Evolutionary conservation across 768 basidiomycete genomes (phyloP).

Genomic region (Rhodotorula toruloides): DNA sequence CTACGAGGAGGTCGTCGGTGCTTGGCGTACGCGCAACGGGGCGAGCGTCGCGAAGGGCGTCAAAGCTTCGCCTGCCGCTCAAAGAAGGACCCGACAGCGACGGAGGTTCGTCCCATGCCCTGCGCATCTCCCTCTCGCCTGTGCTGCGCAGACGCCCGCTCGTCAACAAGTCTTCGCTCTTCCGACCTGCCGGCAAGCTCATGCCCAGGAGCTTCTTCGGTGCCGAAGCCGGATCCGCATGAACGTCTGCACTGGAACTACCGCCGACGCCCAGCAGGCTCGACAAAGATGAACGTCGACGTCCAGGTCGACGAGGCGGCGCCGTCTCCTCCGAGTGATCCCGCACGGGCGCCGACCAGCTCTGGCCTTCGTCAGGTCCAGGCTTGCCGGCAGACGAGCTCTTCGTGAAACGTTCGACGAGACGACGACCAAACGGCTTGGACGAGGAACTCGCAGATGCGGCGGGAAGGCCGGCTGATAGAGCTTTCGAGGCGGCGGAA

Average conservation of each 20-base stretch:
- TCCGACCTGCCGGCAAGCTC: constrained; percentile 20
- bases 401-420: constrained; percentile 20
- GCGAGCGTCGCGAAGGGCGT: constrained; percentile 10
- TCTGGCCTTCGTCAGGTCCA: background rate
- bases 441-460: background rate
- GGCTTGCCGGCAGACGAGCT: background rate
- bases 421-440: constrained; percentile 23
- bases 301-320: background rate
- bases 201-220: constrained; percentile 23
- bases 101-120: background rate
- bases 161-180: constrained; percentile 26
- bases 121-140: background rate
- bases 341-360: constrained; percentile 20
- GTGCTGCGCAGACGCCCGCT: constrained; percentile 8
- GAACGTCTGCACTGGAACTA: background rate
- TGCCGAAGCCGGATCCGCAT: background rate
- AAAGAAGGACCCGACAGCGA: background rate
- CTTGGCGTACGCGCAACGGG: constrained; percentile 26
- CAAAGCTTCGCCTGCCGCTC: constrained; percentile 15
- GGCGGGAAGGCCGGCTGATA: constrained; percentile 2
- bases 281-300: constrained; percentile 11
- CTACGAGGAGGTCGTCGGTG: constrained; percentile 34
- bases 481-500: background rate
- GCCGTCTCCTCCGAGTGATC: constrained; percentile 14
- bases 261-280: constrained; percentile 18